Evolutionary conservation across 2,329 filamentous ascomycete species (phyloP), one percentile per base, ranked within the genome.

Genomic region (Xylariales sp.): DNA sequence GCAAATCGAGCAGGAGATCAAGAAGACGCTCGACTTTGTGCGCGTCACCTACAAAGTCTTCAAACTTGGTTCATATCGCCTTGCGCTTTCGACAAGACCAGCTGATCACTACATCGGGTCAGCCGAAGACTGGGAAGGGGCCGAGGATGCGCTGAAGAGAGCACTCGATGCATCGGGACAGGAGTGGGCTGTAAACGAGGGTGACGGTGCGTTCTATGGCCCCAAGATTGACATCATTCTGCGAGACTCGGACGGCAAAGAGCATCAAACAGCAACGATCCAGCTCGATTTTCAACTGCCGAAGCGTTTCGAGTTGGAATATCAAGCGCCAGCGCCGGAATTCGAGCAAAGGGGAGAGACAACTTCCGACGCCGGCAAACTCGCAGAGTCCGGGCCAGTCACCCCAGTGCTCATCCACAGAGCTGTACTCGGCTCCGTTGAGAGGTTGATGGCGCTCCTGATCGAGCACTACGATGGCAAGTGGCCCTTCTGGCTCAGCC

Each of bases 211-310:
- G 4, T 95, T 95, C 57, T 95, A 95, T 55, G 88, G 89, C 0
- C 88, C 89, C 22, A 95, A 95, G 66, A 95, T 95, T 49, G 88
- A 95, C 56, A 86, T 95, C 32, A 80, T 94, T 28, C 64, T 95
- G 33, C 79, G 76, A 46, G 88, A 94, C 57, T 82, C 84, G 1
- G 78, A 87, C 54, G 87, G 86, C 6, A 94, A 91, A 57, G 86
- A 89, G 54, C 88, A 94, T 57, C 88, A 95, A 59, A 87, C 89
- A 3, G 89, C 88, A 3, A 94, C 88, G 0, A 84, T 95, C 38
- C 88, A 95, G 66, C 76, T 95, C 20, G 88, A 95, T 60, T 94
- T 95, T 60, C 89, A 95, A 62, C 72, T 95, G 2, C 88, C 88
- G 1, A 85, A 87, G 57, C 79, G 88, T 10, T 95, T 95, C 57